Evolutionary conservation across 257 asterid genomes (phyloP).

Genomic region (Linaria vulgaris): DNA sequence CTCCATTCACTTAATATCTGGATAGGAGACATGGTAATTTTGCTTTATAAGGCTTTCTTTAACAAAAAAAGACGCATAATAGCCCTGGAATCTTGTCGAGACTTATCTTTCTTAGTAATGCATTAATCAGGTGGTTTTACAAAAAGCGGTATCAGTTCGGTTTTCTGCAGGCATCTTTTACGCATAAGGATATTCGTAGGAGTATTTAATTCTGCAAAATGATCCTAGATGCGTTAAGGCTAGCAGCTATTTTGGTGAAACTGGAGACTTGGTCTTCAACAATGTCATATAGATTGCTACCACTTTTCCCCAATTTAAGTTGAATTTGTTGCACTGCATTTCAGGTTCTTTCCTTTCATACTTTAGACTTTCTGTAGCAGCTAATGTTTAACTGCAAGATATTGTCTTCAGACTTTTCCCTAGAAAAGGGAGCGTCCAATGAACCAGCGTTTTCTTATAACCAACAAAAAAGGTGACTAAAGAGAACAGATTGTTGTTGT

Average conservation of each 20-base stretch:
- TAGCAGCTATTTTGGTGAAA: not conserved
- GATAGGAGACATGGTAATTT: slow-evolving; percentile 1
- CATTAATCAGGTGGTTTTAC: slow-evolving; percentile 4
- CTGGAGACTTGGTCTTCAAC: not conserved
- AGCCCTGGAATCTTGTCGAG: slow-evolving; percentile 22
- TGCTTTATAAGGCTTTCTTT: not conserved
- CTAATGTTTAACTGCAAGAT: not conserved
- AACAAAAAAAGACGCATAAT: not conserved
- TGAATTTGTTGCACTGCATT: slow-evolving; percentile 2
- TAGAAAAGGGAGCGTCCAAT: not conserved
- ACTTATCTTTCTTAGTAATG: not conserved
- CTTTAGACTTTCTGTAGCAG: not conserved
- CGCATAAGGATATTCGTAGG: not conserved
- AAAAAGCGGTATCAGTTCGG: not conserved
- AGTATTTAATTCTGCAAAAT: slow-evolving; percentile 1
- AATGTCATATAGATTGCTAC: not conserved
- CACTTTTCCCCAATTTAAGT: not conserved
- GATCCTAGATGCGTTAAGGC: not conserved
- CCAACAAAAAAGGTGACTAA: not conserved
- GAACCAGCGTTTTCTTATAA: not conserved
- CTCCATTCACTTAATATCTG: slow-evolving; percentile 1
- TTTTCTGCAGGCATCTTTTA: slow-evolving; percentile 13
- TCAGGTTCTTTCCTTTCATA: not conserved
- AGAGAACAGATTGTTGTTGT: not conserved
- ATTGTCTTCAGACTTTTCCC: not conserved